Conservation (phyloP, 2,329 filamentous ascomycete species). For the Ilyonectria sp. region DNA sequence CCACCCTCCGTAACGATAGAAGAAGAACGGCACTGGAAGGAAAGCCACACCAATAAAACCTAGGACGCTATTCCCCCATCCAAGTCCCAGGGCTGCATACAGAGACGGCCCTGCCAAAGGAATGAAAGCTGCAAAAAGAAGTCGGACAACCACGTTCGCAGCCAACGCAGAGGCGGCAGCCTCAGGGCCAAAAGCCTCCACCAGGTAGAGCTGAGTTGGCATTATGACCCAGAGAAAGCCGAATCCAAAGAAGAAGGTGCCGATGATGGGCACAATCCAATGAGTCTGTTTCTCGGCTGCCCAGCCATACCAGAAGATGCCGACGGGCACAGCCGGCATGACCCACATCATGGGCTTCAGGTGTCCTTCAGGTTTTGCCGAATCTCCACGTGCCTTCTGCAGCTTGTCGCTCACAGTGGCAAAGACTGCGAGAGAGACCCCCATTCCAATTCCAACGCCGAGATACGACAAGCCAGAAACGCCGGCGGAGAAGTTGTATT, state of each 20-base stretch:
- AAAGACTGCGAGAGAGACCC: slow-evolving; percentile 42
- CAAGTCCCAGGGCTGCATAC: slow-evolving; percentile 58
- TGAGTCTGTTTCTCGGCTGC: slow-evolving; percentile 64
- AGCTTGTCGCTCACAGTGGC: slow-evolving; percentile 31
- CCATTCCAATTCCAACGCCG: slow-evolving; percentile 61
- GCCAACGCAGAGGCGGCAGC: slow-evolving; percentile 45
- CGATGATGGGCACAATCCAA: slow-evolving; percentile 74
- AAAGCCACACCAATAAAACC: slow-evolving; percentile 59
- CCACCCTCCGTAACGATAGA: slow-evolving; percentile 38
- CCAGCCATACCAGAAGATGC: slow-evolving; percentile 74
- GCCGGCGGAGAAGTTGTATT: slow-evolving; percentile 51
- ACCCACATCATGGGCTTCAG: slow-evolving; percentile 70
- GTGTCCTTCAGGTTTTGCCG: slow-evolving; percentile 59
- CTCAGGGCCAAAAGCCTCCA: slow-evolving; percentile 43
- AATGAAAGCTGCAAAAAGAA: slow-evolving; percentile 72
- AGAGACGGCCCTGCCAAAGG: slow-evolving; percentile 67
- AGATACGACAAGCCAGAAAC: slow-evolving; percentile 60
- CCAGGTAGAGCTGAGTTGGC: slow-evolving; percentile 44
- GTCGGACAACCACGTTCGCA: slow-evolving; percentile 55
- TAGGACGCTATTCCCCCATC: slow-evolving; percentile 54
- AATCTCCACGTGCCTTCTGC: slow-evolving; percentile 19
- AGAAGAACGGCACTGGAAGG: slow-evolving; percentile 46
- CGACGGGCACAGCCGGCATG: slow-evolving; percentile 65
- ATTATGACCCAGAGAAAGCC: slow-evolving; percentile 59
- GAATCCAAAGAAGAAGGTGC: slow-evolving; percentile 65